Conservation (phyloP, 257 asterid genomes). For the Hygrophila difformis region DNA sequence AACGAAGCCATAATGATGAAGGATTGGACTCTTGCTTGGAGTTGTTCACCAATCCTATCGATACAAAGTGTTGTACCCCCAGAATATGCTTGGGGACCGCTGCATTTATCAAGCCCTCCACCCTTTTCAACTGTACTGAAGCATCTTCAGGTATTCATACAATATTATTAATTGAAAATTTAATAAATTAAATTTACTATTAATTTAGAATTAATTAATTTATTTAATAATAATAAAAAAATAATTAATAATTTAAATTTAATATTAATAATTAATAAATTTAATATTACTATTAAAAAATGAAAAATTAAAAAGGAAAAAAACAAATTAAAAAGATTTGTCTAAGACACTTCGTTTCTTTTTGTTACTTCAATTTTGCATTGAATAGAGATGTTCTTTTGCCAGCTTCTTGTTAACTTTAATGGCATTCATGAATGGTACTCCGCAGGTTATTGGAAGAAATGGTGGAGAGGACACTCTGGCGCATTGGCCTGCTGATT, state of each 20-base stretch:
- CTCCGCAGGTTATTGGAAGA: conserved; percentile 58
- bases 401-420: conserved; percentile 12
- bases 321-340: too few species aligned
- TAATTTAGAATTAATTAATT: too few species aligned
- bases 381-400: too few species aligned
- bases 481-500: conserved; percentile 88
- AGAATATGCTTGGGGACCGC: conserved; percentile 87
- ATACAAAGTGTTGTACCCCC: conserved; percentile 81
- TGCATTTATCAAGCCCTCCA: conserved; percentile 87
- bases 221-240: too few species aligned
- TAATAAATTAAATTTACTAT: too few species aligned
- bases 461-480: conserved; percentile 90
- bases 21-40: conserved; percentile 99
- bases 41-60: conserved; percentile 80
- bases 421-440: conserved; percentile 14
- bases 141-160: conserved; percentile 67
- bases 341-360: too few species aligned
- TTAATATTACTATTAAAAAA: too few species aligned
- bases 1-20: conserved; percentile 66
- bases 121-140: conserved; percentile 51
- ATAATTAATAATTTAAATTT: too few species aligned
- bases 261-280: too few species aligned
- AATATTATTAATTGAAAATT: conserved; percentile 16
- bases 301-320: too few species aligned
- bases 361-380: too few species aligned